Evolutionary conservation across 2,329 filamentous ascomycete species (phyloP), one percentile per base, ranked within the genome.

Genomic region (Cladobotryum mycophilum): DNA sequence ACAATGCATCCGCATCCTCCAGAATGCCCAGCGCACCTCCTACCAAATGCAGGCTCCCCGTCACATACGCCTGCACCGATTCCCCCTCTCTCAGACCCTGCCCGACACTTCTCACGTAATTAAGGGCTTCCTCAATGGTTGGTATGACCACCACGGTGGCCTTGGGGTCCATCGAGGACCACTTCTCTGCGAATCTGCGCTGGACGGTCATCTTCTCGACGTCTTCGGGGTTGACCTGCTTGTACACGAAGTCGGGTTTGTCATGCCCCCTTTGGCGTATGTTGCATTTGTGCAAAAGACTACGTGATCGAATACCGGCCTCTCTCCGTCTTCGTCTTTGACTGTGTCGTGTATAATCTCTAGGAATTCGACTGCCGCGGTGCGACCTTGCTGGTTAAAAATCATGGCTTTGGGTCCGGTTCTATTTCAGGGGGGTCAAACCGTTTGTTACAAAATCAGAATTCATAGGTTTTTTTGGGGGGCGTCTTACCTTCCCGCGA

Each of bases 261-360:
- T 30, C 25, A 56, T 78, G 80, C 4, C 75, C 74, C 15, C 71
- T 72, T 40, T 67, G 6, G 72, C 70, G 56, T 76, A 77, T 1
- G 79, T 79, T 52, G 80, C 81, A 62, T 95, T 95, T 1, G 87
- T 88, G 64, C 87, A 93, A 71, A 95, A 95, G 46, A 95, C 75
- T 46, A 82, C 88, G 61, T 89, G 82, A 17, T 83, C 81, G 63
- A 95, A 92, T 0, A 70, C 59, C 1, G 65, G 57, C 25, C 40
- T 22, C 20, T 42, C 37, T 4, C 63, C 59, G 30, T 33, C 36
- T 30, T 48, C n/a, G 15, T 63, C 60, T 37, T 62, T 57, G 18
- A 65, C 63, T 4, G 70, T 65, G 2, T 62, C 60, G 53, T 73
- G 60, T 18, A 83, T 67, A 3, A 70, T 70, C 17, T 71, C 68